Evolutionary conservation across 2,329 filamentous ascomycete genomes (phyloP).

Genomic region (Xylaria sp.): DNA sequence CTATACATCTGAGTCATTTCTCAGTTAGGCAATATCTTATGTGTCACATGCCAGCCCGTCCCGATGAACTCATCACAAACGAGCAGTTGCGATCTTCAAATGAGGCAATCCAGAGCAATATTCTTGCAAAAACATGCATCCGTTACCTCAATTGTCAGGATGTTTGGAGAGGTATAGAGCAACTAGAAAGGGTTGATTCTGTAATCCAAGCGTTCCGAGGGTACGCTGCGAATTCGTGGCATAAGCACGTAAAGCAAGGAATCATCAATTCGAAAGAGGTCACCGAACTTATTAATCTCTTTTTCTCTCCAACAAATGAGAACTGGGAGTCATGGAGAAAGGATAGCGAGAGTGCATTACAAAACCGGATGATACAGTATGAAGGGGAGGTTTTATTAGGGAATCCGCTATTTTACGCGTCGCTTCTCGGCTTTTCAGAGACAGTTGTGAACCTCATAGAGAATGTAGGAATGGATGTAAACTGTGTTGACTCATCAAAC

Average conservation of each 20-base stretch:
- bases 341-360: too few species aligned
- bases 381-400: too few species aligned
- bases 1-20: constrained; percentile 36
- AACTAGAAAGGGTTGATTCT: background rate
- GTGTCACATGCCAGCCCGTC: background rate
- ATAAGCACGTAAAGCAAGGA: background rate
- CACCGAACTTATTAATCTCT: constrained; percentile 12
- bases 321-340: constrained; percentile 30
- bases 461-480: too few species aligned
- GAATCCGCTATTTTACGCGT: too few species aligned
- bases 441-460: too few species aligned
- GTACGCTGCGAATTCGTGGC: constrained; percentile 11
- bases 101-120: constrained; percentile 26
- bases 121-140: constrained; percentile 31
- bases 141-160: constrained; percentile 25
- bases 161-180: constrained; percentile 2
- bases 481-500: too few species aligned
- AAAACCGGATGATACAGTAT: too few species aligned
- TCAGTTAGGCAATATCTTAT: constrained; percentile 35
- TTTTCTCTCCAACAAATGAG: constrained; percentile 25
- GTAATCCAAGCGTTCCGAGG: background rate
- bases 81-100: constrained; percentile 19
- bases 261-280: background rate
- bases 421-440: too few species aligned
- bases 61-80: constrained; percentile 3